phyloP scores from a whole-genome alignment of 768 basidiomycete genomes.

The Russula sp. region DNA sequence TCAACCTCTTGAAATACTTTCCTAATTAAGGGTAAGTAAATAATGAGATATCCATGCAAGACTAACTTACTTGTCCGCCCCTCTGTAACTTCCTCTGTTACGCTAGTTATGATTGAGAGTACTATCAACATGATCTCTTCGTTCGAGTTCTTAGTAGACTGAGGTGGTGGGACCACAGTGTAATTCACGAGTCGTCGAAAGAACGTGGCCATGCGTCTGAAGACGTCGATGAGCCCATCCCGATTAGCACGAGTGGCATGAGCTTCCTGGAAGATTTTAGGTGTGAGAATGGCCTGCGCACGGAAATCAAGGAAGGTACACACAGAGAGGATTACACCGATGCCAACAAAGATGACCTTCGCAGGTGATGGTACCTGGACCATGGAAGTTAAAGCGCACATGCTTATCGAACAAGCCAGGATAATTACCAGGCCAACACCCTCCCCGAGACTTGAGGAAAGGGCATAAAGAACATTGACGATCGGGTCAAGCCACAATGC shows the following conservation, averaged over 20 bases:
- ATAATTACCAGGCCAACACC: neutral
- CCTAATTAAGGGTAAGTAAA: neutral
- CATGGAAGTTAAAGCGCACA: too few relatives aligned
- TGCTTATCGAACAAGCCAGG: neutral
- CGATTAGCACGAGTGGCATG: neutral
- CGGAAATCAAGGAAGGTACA: neutral
- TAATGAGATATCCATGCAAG: neutral
- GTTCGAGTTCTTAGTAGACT: neutral
- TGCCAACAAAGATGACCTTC: neutral
- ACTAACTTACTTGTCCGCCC: neutral
- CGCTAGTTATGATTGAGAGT: neutral
- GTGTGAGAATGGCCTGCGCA: neutral
- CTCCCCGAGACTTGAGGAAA: neutral
- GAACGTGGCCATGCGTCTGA: neutral
- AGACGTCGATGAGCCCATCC: neutral
- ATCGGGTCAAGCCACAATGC: neutral
- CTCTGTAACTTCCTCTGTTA: neutral
- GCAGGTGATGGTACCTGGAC: neutral
- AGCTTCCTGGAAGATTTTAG: neutral
- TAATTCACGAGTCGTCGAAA: neutral
- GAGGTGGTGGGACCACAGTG: neutral
- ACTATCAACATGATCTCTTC: neutral
- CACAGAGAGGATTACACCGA: neutral
- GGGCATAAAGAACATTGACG: neutral
- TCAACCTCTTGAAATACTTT: neutral